Evolutionary conservation across 306 rosid genomes (phyloP).

Genomic region (Quercus suber): DNA sequence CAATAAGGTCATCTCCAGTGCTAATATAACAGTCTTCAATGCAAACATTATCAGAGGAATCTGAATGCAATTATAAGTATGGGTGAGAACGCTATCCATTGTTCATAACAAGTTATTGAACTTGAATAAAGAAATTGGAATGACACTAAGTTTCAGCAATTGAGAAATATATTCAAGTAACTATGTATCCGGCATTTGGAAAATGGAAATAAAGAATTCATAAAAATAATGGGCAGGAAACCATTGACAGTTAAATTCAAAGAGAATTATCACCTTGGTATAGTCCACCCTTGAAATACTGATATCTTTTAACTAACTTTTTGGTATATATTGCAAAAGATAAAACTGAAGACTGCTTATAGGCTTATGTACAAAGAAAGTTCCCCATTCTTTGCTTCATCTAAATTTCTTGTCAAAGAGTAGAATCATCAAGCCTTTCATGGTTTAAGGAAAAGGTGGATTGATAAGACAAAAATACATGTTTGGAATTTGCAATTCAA

Average conservation of each 20-base stretch:
- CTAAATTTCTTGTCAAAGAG: not conserved
- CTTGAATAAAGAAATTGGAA: not conserved
- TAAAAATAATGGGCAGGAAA: not conserved
- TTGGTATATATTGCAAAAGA: not conserved
- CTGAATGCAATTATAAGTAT: slow-evolving; percentile 36
- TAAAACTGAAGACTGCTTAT: not conserved
- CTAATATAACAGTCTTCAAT: slow-evolving; percentile 82
- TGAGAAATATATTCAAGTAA: not conserved
- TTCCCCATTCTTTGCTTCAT: not conserved
- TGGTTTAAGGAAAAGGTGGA: not conserved
- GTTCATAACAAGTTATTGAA: not conserved
- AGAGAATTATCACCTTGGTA: not conserved
- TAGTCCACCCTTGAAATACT: not conserved
- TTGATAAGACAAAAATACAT: not conserved
- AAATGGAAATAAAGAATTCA: not conserved
- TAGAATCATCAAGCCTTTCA: not conserved
- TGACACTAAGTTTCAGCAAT: not conserved
- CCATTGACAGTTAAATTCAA: not conserved
- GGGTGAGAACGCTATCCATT: slow-evolving; percentile 14
- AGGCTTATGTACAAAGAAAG: not conserved
- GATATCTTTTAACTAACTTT: not conserved
- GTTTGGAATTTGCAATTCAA: not conserved
- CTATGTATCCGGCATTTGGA: not conserved
- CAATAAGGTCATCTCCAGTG: slow-evolving; percentile 77
- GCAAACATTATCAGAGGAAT: slow-evolving; percentile 66